A percentile compares a stretch with the other conserved stretches of the same genome.
Conservation (phyloP, 2,329 filamentous ascomycete species). For the Torrubiellomyces zombiae region DNA sequence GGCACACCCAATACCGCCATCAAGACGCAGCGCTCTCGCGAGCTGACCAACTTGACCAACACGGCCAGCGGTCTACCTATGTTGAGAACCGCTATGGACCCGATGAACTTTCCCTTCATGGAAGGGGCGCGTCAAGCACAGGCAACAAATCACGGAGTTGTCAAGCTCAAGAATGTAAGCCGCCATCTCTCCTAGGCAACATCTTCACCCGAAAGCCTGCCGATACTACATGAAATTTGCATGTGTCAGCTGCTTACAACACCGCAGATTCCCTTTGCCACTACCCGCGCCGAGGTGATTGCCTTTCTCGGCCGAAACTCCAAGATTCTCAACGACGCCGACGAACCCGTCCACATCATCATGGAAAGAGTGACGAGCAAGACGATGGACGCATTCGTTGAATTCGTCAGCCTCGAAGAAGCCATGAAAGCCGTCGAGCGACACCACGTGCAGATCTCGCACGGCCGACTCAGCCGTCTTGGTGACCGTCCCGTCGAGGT, state of each 20-base stretch:
- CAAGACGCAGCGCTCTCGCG: too few species aligned
- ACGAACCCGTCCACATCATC: conserved; percentile 44
- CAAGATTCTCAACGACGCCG: conserved; percentile 33
- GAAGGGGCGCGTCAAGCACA: conserved; percentile 18
- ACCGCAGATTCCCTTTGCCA: conserved; percentile 42
- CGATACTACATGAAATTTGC: background rate
- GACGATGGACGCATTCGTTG: conserved; percentile 44
- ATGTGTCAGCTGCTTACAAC: too few species aligned
- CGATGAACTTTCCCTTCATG: conserved; percentile 28
- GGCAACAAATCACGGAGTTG: conserved; percentile 22
- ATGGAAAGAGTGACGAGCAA: conserved; percentile 47
- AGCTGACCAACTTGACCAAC: conserved; percentile 20
- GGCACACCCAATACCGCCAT: too few species aligned
- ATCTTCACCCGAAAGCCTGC: too few species aligned
- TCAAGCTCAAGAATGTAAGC: conserved; percentile 35
- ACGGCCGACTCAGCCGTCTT: conserved; percentile 29
- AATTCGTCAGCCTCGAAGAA: conserved; percentile 35
- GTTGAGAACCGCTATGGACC: conserved; percentile 17
- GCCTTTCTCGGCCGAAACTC: conserved; percentile 43
- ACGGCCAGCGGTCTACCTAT: conserved; percentile 17
- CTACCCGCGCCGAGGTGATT: conserved; percentile 35
- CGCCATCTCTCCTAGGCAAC: background rate
- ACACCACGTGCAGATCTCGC: conserved; percentile 21
- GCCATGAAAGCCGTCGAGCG: conserved; percentile 35
- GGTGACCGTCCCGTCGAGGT: conserved; percentile 41